Percentiles rank a stretch among this genome's conserved stretches.
phyloP scores from a whole-genome alignment of 345 rosid species.

The Hibiscus trionum region DNA sequence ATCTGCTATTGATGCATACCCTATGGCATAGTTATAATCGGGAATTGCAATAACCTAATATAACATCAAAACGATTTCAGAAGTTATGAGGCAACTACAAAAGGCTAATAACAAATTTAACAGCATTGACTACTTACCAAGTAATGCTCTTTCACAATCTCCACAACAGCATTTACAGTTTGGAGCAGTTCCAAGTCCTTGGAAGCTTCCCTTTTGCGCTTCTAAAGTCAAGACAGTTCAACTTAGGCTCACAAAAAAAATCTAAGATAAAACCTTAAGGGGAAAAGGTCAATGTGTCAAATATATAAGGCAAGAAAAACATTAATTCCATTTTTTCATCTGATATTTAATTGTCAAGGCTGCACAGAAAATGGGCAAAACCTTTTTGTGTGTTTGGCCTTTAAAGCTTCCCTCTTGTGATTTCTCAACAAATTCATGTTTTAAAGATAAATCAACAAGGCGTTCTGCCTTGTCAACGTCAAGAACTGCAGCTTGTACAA shows the following conservation, averaged over 20 bases:
- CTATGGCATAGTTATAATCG: constrained; percentile 58
- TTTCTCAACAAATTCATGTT: constrained; percentile 52
- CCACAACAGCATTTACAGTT: constrained; percentile 68
- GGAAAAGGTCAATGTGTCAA: background rate
- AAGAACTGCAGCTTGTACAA: constrained; percentile 66
- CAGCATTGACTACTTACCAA: constrained; percentile 46
- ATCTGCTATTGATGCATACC: constrained; percentile 75
- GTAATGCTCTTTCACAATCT: constrained; percentile 94
- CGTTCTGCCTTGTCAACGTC: constrained; percentile 73
- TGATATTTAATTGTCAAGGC: background rate
- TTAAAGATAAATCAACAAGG: constrained; percentile 82
- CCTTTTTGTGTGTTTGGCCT: constrained; percentile 49
- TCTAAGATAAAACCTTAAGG: background rate
- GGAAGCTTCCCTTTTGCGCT: constrained; percentile 58
- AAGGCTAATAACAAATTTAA: constrained; percentile 8
- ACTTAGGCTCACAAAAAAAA: constrained; percentile 12
- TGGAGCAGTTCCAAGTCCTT: constrained; percentile 69
- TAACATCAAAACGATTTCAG: constrained; percentile 14
- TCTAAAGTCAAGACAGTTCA: constrained; percentile 31
- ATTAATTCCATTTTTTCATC: background rate
- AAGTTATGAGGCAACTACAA: constrained; percentile 17
- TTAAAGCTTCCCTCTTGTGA: constrained; percentile 30
- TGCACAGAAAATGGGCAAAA: constrained; percentile 17
- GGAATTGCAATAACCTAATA: constrained; percentile 86
- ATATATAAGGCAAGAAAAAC: background rate